phyloP scores from a whole-genome alignment of 495 filamentous ascomycete species.

The Talaromyces borbonicus region DNA sequence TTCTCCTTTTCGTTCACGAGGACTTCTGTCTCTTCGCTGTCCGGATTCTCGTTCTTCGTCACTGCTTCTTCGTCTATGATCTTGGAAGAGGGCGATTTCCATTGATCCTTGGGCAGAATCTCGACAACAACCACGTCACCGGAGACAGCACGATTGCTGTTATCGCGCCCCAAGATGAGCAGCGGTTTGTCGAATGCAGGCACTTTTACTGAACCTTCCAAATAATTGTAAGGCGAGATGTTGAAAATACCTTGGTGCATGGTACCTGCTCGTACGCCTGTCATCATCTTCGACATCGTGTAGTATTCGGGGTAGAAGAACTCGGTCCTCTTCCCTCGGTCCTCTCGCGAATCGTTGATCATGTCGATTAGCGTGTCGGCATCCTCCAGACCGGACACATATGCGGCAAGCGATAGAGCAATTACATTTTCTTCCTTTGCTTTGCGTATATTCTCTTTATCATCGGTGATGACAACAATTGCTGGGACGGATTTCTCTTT shows the following conservation, averaged over 20 bases:
- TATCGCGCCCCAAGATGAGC: conserved; percentile 84
- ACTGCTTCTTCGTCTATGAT: conserved; percentile 91
- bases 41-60: conserved; percentile 87
- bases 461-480: conserved; percentile 89
- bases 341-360: conserved; percentile 70
- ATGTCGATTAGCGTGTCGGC: conserved; percentile 84
- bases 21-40: conserved; percentile 63
- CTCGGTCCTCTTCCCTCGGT: conserved; percentile 53
- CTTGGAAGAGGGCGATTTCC: conserved; percentile 91
- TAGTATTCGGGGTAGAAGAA: conserved; percentile 78
- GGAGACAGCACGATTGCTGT: conserved; percentile 87
- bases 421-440: conserved; percentile 65
- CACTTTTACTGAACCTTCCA: conserved; percentile 85
- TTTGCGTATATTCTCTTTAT: conserved; percentile 76
- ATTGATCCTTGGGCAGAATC: conserved; percentile 84
- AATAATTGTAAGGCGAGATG: conserved; percentile 93
- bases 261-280: conserved; percentile 72
- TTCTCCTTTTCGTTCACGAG: conserved; percentile 79
- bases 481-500: conserved; percentile 51
- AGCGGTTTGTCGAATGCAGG: conserved; percentile 82
- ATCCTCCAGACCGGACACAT: conserved; percentile 76
- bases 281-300: conserved; percentile 88
- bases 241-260: conserved; percentile 93
- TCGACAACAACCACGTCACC: conserved; percentile 91
- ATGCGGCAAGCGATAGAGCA: conserved; percentile 58